Base-by-base conservation (phyloP, 1,284 basidiomycete genomes). In the Baeospora myosura region DNA sequence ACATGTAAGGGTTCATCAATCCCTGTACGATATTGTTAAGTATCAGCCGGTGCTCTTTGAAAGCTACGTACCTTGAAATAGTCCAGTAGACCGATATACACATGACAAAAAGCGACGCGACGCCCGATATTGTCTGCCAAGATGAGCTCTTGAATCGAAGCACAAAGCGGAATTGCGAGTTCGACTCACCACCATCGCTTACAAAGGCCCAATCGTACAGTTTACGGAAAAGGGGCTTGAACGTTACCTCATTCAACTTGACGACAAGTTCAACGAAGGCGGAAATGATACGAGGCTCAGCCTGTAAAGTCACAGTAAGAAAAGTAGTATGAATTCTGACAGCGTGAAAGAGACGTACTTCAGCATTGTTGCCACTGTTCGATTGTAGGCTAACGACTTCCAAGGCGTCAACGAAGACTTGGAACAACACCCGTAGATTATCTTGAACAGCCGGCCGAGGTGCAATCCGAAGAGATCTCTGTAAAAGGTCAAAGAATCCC, bases 131-230 rank as follows among this genome's bases (percentile, higher is more conserved):
- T 64, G 47, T 51, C 66, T 66, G 33, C 21, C 29, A 33, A 29
- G 17, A 23, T 38, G 5, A 8, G 6, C 28, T 22, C 43, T 39
- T 16, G 14, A 29, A n/a, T n/a, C n/a, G n/a, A n/a, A n/a, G n/a
- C n/a, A n/a, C n/a, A n/a, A n/a, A n/a, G n/a, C n/a, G n/a, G n/a
- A n/a, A n/a, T n/a, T n/a, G n/a, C n/a, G n/a, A n/a, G n/a, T n/a
- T 23, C 18, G 5, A 60, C 72, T 44, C 58, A 81, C 79, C 64
- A 28, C 62, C 59, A 30, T 71, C 69, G 41, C 72, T 69, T 1
- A 68, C 72, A 49, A 94, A 94, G 0, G 92, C 92, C 95, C 96
- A 99, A 60, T 99, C 95, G 57, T 90, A 94, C 50, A 94, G 65
- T 47, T 84, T 82, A 46, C 93, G 79, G 72, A 97, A 96, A 14